Percentiles rank a stretch among this genome's conserved stretches.
These are phyloP conservation scores for Penicillium nordicum DNA, from an alignment of 2,329 filamentous ascomycete genomes.

Conservation along the genomic window DNA sequence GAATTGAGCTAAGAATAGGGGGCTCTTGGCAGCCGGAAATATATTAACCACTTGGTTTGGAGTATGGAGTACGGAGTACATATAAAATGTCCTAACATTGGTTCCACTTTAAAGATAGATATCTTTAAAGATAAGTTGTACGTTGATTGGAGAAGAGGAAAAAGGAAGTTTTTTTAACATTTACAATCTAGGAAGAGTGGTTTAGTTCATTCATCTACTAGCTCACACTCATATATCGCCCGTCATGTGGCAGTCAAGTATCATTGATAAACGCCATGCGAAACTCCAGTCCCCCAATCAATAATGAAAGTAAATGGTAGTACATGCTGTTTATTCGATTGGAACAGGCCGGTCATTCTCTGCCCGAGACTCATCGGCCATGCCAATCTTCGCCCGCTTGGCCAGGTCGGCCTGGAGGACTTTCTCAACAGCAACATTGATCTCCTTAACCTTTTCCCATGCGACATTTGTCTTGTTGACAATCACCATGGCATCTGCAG, in stretches of 20 bases:
- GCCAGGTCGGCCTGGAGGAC: constrained; percentile 75
- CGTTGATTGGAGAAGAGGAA: too few species aligned
- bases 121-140: too few species aligned
- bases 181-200: not conserved
- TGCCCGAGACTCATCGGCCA: constrained; percentile 75
- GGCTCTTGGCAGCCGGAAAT: constrained; percentile 16
- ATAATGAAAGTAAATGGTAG: constrained; percentile 24
- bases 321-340: constrained; percentile 16
- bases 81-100: not conserved
- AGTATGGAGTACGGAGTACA: not conserved
- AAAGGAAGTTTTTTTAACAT: too few species aligned
- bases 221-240: not conserved
- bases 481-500: constrained; percentile 74
- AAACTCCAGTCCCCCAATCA: constrained; percentile 23
- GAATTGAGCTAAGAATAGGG: constrained; percentile 14
- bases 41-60: constrained; percentile 3
- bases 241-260: not conserved
- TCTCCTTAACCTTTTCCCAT: constrained; percentile 73
- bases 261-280: constrained; percentile 9
- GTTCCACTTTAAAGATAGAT: not conserved
- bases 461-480: constrained; percentile 74
- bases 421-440: constrained; percentile 69
- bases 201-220: not conserved
- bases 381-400: constrained; percentile 59
- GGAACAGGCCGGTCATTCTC: constrained; percentile 72